These are phyloP conservation scores for Emericellopsis atlantica DNA, from an alignment of 2,329 filamentous ascomycete genomes.

Conservation along the genomic window DNA sequence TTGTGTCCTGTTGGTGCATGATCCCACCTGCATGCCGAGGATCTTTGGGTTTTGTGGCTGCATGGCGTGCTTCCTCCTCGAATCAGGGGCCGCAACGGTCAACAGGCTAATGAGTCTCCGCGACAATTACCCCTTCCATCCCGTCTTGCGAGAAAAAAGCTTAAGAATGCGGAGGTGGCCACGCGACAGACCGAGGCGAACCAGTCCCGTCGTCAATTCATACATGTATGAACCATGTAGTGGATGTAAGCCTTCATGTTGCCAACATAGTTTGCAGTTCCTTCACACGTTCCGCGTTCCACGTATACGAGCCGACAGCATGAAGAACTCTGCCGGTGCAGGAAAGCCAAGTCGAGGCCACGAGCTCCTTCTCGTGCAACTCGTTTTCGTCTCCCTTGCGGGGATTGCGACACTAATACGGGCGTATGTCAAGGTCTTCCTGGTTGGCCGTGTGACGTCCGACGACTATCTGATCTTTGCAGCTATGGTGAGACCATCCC, in stretches of 20 bases:
- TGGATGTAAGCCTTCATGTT: not conserved
- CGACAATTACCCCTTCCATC: not conserved
- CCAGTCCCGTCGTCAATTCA: not conserved
- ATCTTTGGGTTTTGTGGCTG: not conserved
- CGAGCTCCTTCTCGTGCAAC: not conserved
- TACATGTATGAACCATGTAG: not conserved
- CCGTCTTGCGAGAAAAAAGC: not conserved
- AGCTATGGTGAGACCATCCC: constrained; percentile 23
- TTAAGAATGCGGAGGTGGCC: not conserved
- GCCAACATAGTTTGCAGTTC: not conserved
- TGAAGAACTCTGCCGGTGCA: not conserved
- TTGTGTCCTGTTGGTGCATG: not conserved
- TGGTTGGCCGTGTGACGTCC: constrained; percentile 26
- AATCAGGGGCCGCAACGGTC: not conserved
- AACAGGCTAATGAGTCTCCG: not conserved
- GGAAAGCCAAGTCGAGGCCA: not conserved
- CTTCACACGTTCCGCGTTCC: not conserved
- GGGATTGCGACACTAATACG: constrained; percentile 19
- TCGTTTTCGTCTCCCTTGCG: not conserved
- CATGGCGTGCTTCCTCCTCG: not conserved
- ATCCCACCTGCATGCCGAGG: not conserved
- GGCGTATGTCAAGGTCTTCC: constrained; percentile 27
- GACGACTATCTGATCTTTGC: constrained; percentile 36
- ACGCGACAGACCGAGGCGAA: not conserved
- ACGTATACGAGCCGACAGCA: not conserved